These are phyloP conservation scores for Monoraphidium neglectum DNA, from an alignment of 139 green algal genomes.

Conservation along the genomic window DNA sequence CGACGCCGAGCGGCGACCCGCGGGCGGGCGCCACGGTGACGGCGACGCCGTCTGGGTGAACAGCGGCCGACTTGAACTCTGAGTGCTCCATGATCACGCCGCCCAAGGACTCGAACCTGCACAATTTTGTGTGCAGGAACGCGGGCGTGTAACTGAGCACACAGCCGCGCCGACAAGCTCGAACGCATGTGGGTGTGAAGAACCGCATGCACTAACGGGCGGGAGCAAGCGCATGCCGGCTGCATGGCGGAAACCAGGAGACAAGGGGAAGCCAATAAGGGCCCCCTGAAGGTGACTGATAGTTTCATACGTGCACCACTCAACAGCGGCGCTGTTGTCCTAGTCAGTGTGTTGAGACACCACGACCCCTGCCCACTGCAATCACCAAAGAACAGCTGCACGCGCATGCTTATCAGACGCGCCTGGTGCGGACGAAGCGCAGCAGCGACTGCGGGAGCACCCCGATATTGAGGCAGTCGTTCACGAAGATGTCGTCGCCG, in stretches of 20 bases:
- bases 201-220: too few species aligned
- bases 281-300: too few species aligned
- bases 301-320: too few species aligned
- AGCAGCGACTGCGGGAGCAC: constrained; percentile 54
- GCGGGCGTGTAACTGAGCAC: background rate
- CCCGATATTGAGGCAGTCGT: constrained; percentile 83
- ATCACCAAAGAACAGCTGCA: too few species aligned
- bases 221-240: too few species aligned
- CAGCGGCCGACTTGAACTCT: constrained; percentile 48
- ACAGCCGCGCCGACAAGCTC: constrained; percentile 3
- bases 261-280: too few species aligned
- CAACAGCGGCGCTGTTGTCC: too few species aligned
- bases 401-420: too few species aligned
- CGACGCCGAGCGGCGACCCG: constrained; percentile 31
- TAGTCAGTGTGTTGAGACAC: too few species aligned
- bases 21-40: constrained; percentile 24
- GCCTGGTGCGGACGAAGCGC: constrained; percentile 1
- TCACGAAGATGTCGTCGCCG: constrained; percentile 46
- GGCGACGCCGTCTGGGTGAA: constrained; percentile 49
- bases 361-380: too few species aligned
- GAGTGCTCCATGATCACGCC: constrained; percentile 60
- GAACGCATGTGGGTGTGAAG: too few species aligned
- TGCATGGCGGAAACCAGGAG: too few species aligned
- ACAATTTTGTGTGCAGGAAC: background rate
- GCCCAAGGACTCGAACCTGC: constrained; percentile 53